Base-by-base conservation (phyloP, 441 rosid species). In the Erodium moschatum region DNA sequence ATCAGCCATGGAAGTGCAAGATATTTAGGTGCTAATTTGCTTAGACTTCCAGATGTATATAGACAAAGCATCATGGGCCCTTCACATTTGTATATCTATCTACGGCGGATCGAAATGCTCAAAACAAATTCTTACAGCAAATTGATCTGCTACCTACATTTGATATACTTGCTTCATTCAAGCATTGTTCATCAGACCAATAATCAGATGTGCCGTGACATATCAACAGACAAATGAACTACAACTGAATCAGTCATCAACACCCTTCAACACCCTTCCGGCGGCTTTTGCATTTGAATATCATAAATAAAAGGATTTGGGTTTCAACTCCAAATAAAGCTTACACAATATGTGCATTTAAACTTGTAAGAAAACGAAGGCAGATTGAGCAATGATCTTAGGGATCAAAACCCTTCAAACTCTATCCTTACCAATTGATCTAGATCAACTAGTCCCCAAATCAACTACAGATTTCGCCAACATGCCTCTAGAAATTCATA, bases 391-490 rank as follows among this genome's bases (percentile, higher is more conserved):
- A 31, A 31, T 31, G 35, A 31, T 31, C 35, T 5, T 31, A 2
- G 35, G 5, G 35, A 31, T 5, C 35, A 31, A 31, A 31, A 31
- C 35, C 6, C 35, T 31, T 31, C 35, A 31, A 18, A 15, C 60
- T 16, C 18, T 52, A 16, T 5, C 7, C 8, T 16, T 52, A 4
- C 60, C 15, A 52, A 52, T 52, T 52, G 10, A 52, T 52, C 10
- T 16, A 52, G 19, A 5, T 52, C n/a, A 52, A 52, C 60, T n/a
- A 16, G 19, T 52, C 3, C 19, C 2, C 60, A 16, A 15, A n/a
- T 18, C 60, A 52, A 52, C 20, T 15, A 52, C 60, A 52, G 60
- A 52, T 52, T 52, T 52, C 60, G n/a, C 20, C 60, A 52, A 18
- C 60, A 52, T 5, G 4, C 11, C 46, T 40, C 9, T 40, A 40